Percentiles rank a stretch among this genome's conserved stretches.
These are phyloP conservation scores for Lactarius akahatsu DNA, from an alignment of 768 basidiomycete genomes.

Conservation along the genomic window DNA sequence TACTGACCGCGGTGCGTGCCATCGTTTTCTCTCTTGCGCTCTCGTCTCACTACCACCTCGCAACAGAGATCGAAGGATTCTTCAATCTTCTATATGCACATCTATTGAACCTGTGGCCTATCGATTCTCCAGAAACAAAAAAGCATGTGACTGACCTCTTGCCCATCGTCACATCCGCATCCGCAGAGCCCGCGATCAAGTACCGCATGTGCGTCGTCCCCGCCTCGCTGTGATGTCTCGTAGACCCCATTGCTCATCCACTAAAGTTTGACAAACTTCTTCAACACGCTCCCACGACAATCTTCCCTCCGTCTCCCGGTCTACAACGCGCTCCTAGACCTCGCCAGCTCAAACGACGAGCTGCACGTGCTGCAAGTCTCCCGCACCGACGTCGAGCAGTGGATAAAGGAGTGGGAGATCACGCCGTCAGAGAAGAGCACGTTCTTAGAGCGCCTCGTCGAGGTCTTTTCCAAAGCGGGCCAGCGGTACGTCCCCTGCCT, in stretches of 20 bases:
- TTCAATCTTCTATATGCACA: neutral
- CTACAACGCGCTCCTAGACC: neutral
- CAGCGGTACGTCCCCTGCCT: neutral
- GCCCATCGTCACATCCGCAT: neutral
- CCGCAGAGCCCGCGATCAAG: neutral
- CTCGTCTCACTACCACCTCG: neutral
- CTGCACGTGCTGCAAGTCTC: neutral
- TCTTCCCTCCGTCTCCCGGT: neutral
- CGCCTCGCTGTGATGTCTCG: neutral
- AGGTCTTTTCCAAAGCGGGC: neutral
- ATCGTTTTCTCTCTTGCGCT: neutral
- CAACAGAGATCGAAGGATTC: slow-evolving; percentile 3
- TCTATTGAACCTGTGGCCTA: neutral
- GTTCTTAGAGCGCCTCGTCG: slow-evolving; percentile 51
- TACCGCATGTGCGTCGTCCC: neutral
- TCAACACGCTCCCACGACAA: neutral
- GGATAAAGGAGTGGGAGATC: neutral
- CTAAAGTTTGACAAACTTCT: neutral
- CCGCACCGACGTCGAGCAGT: neutral
- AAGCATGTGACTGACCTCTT: neutral
- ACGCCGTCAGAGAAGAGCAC: neutral
- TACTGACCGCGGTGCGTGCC: slow-evolving; percentile 63
- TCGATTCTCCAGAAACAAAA: neutral
- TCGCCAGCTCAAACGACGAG: neutral
- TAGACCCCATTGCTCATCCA: neutral